Conservation (phyloP, 192 early-diverging fungal genomes). For the Rhizoclosmatium sp. region DNA sequence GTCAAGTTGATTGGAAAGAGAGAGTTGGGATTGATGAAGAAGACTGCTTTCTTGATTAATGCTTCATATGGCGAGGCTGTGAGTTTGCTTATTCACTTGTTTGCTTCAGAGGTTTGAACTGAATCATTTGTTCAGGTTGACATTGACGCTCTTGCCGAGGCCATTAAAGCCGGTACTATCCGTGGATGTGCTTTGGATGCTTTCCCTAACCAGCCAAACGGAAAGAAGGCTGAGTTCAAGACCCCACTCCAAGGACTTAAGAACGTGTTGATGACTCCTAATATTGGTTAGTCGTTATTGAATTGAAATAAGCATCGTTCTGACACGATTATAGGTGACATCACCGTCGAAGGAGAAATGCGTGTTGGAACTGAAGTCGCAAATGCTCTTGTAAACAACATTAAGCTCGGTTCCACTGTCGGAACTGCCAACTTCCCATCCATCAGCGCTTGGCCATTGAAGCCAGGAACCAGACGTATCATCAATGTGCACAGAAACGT, state of each 20-base stretch:
- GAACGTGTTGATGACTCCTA: slow-evolving; percentile 59
- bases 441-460: slow-evolving; percentile 46
- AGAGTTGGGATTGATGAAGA: slow-evolving; percentile 60
- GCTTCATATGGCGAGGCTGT: slow-evolving; percentile 49
- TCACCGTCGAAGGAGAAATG: slow-evolving; percentile 46
- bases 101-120: not conserved
- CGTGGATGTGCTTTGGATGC: slow-evolving; percentile 55
- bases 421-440: slow-evolving; percentile 62
- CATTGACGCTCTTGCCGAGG: slow-evolving; percentile 53
- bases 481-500: slow-evolving; percentile 59
- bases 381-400: slow-evolving; percentile 45
- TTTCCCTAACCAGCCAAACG: slow-evolving; percentile 41
- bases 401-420: slow-evolving; percentile 53
- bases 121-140: slow-evolving; percentile 41
- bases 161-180: slow-evolving; percentile 55
- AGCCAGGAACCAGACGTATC: slow-evolving; percentile 48
- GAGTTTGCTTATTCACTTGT: not conserved
- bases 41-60: slow-evolving; percentile 55
- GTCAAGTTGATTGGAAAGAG: slow-evolving; percentile 52
- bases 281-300: slow-evolving; percentile 42
- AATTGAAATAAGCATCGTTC: not conserved
- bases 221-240: slow-evolving; percentile 38
- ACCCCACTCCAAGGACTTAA: slow-evolving; percentile 43
- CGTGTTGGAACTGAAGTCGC: slow-evolving; percentile 55
- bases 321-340: slow-evolving; percentile 24